These are phyloP conservation scores for Xylariales sp. DNA, from an alignment of 2,329 filamentous ascomycete species.

Conservation along the genomic window DNA sequence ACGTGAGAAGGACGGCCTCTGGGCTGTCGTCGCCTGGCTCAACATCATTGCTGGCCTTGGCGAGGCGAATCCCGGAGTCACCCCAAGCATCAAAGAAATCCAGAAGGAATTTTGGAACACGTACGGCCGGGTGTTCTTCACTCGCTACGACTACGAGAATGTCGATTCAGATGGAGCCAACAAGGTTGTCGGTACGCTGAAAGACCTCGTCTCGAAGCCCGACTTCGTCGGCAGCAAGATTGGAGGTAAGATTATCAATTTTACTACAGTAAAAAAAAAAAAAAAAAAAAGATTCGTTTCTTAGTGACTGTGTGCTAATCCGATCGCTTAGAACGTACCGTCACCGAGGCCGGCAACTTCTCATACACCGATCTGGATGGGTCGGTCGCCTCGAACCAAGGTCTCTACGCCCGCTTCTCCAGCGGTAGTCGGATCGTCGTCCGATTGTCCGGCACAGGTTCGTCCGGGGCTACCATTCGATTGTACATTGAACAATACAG, in stretches of 20 bases:
- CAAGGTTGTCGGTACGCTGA: conserved; percentile 86
- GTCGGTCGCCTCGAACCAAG: conserved; percentile 94
- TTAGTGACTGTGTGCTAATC: conserved; percentile 17
- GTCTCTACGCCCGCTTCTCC: conserved; percentile 92
- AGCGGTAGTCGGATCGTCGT: conserved; percentile 96
- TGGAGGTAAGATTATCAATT: conserved; percentile 61
- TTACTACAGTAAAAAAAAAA: no score
- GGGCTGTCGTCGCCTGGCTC: conserved; percentile 97
- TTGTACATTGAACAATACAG: conserved; percentile 98
- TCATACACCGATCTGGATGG: conserved; percentile 99
- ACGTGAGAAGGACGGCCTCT: conserved; percentile 97
- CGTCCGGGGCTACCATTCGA: conserved; percentile 94
- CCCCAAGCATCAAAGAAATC: conserved; percentile 93
- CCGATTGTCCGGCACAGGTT: conserved; percentile 93
- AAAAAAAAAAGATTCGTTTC: neutral
- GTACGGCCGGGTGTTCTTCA: conserved; percentile 99
- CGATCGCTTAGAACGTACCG: conserved; percentile 71
- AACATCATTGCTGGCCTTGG: conserved; percentile 98
- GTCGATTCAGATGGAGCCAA: conserved; percentile 91
- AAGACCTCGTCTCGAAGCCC: conserved; percentile 78
- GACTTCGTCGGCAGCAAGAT: conserved; percentile 86
- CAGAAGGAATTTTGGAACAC: conserved; percentile 97
- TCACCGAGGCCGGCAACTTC: conserved; percentile 93
- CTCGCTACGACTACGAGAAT: conserved; percentile 97
- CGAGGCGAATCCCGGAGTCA: conserved; percentile 80